A percentile compares a stretch with the other conserved stretches of the same genome.
Conservation (phyloP, 2,329 filamentous ascomycete genomes). For the Arthrinium puccinioides region DNA sequence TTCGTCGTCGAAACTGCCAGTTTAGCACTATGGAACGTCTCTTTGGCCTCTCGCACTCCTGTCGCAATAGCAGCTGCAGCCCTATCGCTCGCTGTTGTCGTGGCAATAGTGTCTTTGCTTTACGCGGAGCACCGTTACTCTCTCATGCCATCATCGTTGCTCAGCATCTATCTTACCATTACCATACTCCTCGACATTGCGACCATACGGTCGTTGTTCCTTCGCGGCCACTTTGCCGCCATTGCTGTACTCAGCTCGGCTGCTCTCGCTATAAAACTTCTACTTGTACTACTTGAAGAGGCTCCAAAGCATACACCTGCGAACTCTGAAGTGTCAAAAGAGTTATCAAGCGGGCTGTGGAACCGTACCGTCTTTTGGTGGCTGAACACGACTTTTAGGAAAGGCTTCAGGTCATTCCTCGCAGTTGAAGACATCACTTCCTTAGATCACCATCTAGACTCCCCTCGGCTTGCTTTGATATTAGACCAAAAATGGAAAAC, state of each 20-base stretch:
- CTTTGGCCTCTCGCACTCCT: too few relatives aligned
- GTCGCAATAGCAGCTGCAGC: too few relatives aligned
- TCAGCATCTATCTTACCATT: neutral
- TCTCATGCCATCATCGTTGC: neutral
- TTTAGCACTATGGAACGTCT: too few relatives aligned
- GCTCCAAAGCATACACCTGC: conserved; percentile 16
- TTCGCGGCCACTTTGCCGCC: neutral
- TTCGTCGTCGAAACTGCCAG: too few relatives aligned
- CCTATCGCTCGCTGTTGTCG: too few relatives aligned
- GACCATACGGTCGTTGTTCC: neutral
- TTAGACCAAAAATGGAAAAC: conserved; percentile 16
- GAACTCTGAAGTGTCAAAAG: conserved; percentile 13
- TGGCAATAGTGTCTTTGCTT: too few relatives aligned
- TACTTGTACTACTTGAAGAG: conserved; percentile 24
- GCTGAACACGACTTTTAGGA: conserved; percentile 23
- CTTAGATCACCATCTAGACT: conserved; percentile 21
- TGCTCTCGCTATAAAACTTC: conserved; percentile 17
- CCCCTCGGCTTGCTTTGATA: conserved; percentile 9
- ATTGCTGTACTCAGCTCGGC: conserved; percentile 15
- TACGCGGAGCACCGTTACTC: neutral
- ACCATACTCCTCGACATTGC: neutral
- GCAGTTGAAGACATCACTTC: conserved; percentile 15
- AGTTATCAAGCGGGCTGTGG: conserved; percentile 25
- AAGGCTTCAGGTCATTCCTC: conserved; percentile 16
- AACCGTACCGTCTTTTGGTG: conserved; percentile 28